phyloP scores from a whole-genome alignment of 495 filamentous ascomycete genomes.

The Hyaloscypha variabilis region DNA sequence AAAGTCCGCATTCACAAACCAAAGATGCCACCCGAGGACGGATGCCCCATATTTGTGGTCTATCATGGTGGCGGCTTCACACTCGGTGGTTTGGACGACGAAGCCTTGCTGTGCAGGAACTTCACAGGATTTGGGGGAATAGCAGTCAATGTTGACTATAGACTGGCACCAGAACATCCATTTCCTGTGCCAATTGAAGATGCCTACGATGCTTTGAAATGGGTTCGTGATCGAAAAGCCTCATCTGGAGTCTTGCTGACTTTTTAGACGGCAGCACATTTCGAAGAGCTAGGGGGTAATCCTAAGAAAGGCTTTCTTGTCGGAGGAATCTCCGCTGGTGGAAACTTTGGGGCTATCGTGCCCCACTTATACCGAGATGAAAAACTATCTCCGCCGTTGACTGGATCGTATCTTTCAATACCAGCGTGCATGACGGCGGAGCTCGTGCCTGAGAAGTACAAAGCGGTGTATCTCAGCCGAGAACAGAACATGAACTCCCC shows the following conservation, averaged over 20 bases:
- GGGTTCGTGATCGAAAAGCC: constrained; percentile 36
- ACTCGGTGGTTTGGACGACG: constrained; percentile 40
- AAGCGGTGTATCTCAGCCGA: constrained; percentile 35
- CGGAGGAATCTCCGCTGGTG: constrained; percentile 52
- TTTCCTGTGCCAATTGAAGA: constrained; percentile 51
- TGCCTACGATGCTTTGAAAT: constrained; percentile 51
- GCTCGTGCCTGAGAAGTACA: constrained; percentile 34
- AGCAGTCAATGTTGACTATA: constrained; percentile 49
- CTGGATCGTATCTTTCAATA: constrained; percentile 46
- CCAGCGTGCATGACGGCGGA: constrained; percentile 37
- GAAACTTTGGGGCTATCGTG: constrained; percentile 45
- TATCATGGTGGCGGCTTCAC: constrained; percentile 49
- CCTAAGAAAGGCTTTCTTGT: constrained; percentile 49
- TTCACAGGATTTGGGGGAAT: constrained; percentile 38
- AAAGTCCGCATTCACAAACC: constrained; percentile 42
- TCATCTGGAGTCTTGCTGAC: background rate
- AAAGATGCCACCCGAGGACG: constrained; percentile 26
- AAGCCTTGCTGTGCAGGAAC: constrained; percentile 37
- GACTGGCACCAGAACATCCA: constrained; percentile 49
- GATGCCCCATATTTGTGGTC: constrained; percentile 45
- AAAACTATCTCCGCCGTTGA: constrained; percentile 44
- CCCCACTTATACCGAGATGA: constrained; percentile 45
- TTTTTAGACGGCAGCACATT: constrained; percentile 38
- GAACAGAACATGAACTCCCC: constrained; percentile 42
- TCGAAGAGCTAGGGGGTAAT: constrained; percentile 39